Conservation (phyloP, 2,329 filamentous ascomycete genomes). For the Fusarium sp. region DNA sequence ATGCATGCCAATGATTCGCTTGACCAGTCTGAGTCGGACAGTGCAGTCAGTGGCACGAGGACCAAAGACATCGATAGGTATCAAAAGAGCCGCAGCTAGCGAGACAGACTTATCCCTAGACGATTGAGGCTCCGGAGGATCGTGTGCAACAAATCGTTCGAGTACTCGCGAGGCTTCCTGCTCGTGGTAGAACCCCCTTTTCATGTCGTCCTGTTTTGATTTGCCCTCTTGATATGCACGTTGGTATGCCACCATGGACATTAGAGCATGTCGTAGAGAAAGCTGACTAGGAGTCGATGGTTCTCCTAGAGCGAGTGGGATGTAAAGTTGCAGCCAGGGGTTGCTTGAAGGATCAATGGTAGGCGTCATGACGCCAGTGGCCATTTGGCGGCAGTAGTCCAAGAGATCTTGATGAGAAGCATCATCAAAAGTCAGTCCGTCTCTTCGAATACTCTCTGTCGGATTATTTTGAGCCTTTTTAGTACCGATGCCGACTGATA, state of each 20-base stretch:
- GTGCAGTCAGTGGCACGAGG: not conserved
- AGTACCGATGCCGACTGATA: not conserved
- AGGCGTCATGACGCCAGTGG: not conserved
- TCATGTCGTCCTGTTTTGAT: not conserved
- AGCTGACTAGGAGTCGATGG: not conserved
- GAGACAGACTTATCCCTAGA: not conserved
- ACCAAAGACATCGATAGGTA: not conserved
- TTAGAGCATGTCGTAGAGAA: not conserved
- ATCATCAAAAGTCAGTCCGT: not conserved
- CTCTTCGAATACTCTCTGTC: not conserved
- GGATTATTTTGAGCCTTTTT: not conserved
- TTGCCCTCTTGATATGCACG: not conserved
- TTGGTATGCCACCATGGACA: not conserved
- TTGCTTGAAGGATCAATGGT: not conserved
- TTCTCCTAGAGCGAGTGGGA: not conserved
- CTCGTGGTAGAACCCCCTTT: not conserved
- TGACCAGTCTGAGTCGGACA: not conserved
- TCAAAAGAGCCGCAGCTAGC: not conserved
- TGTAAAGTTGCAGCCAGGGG: not conserved
- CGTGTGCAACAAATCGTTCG: not conserved
- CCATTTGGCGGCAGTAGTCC: not conserved
- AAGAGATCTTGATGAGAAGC: not conserved
- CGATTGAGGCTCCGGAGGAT: not conserved
- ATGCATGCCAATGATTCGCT: not conserved
- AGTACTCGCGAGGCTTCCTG: not conserved